Evolutionary conservation across 2,329 filamentous ascomycete species (phyloP).

Genomic region (Beauveria varroae): DNA sequence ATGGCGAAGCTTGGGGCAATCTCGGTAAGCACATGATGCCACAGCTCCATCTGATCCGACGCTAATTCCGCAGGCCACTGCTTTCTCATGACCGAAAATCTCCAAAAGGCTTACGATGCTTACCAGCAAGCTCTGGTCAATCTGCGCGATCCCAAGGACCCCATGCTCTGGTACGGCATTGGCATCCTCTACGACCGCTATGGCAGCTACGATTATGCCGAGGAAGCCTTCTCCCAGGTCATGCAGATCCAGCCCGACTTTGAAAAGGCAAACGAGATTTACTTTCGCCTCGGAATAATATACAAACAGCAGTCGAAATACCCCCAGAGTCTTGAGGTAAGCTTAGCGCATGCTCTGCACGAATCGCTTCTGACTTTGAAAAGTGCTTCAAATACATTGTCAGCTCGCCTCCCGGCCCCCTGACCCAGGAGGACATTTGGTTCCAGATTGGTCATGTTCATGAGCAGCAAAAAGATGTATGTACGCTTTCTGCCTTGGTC

Average conservation of each 20-base stretch:
- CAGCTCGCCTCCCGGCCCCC: constrained; percentile 77
- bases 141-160: constrained; percentile 89
- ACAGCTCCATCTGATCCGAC: neutral
- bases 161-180: constrained; percentile 97
- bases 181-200: constrained; percentile 96
- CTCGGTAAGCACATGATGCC: constrained; percentile 53
- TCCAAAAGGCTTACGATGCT: constrained; percentile 92
- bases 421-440: constrained; percentile 98
- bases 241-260: constrained; percentile 98
- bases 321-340: constrained; percentile 80
- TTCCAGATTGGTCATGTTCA: constrained; percentile 99
- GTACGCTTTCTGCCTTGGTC: constrained; percentile 27
- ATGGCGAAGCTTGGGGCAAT: constrained; percentile 95
- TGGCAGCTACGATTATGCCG: constrained; percentile 91
- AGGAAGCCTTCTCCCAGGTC: constrained; percentile 96
- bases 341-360: constrained; percentile 17
- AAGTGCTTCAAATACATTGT: constrained; percentile 99
- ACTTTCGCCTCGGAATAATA: constrained; percentile 97
- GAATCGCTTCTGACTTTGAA: neutral
- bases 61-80: constrained; percentile 64
- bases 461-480: constrained; percentile 96
- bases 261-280: constrained; percentile 98
- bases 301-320: constrained; percentile 99
- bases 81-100: constrained; percentile 96
- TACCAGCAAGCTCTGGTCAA: constrained; percentile 96